Evolutionary conservation across 2,329 filamentous ascomycete species (phyloP), one percentile per base, ranked within the genome.

Genomic region (Sclerotinia glacialis): DNA sequence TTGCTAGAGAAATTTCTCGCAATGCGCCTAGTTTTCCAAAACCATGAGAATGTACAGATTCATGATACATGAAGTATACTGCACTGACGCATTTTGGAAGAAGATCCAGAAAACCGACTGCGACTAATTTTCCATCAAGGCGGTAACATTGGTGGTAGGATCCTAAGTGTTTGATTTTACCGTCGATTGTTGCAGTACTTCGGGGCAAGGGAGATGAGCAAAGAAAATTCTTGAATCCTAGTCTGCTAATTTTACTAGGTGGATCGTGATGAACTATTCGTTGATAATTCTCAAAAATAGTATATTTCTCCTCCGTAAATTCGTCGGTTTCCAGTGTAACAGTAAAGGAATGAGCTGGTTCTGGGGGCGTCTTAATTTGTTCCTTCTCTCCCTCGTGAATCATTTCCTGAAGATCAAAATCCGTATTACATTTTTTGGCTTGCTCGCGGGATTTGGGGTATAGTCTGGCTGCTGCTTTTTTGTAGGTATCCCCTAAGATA

Each of bases 81-180:
- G 89, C 89, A 72, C 90, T 93, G 60, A 95, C 89, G 71, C 86
- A 88, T 67, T 91, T 81, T 0, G 91, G 91, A 1, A 95, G 80
- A 11, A 95, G 81, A 74, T 95, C 91, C 6, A 95, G 79, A 1
- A 95, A 89, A 0, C 88, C 88, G 70, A 95, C 83, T 2, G 91
- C 91, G 31, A 94, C 86, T 18, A 95, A 81, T 60, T 86, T 82
- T 28, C 90, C 91, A 73, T 95, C 89, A 3, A 95, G 80, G 40
- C 91, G 84, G 75, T 93, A 94, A 78, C 90, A 93, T 75, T 94
- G 91, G 73, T 95, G 91, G 72, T 86, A 94, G 1, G 90, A 92
- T 21, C 91, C 91, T 0, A 93, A 78, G 52, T 78, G 79, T 54
- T 82, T 82, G 67, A 83, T 80, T 23, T 80, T 79, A 34, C 85